Evolutionary conservation across 148 eudicot species (phyloP), one percentile per base, ranked within the genome.

Genomic region (Selenicereus undatus): DNA sequence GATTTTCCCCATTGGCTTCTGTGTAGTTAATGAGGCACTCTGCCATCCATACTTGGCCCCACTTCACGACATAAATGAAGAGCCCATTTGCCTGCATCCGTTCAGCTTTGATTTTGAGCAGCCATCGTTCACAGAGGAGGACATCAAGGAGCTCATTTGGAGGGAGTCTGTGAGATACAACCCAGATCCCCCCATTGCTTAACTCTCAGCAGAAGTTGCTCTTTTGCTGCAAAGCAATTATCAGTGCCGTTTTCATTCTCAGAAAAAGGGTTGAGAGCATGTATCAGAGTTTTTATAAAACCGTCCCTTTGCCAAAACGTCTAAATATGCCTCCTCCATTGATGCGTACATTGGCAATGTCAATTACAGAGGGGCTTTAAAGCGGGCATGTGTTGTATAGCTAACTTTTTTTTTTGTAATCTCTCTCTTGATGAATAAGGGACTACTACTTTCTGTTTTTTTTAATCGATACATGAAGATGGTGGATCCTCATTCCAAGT

Each of bases 31-130:
- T 1, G 93, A 87, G 81, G 97, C 98, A 22, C 89, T 93, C 12
- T 81, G 86, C 78, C 95, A 94, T 80, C 97, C 94, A 21, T 91
- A 90, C 83, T 82, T 94, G 88, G 91, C 92, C n/a, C 90, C 98
- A 52, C 91, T 91, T 72, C 98, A 94, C 21, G 92, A 90, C 80
- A 90, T 94, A 82, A 94, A 93, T 24, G 93, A 89, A 82, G 97
- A 93, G 81, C 97, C 98, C 5, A 89, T 91, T 78, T 94, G 94
- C 85, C 92, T 88, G 16, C 83, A 86, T 75, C 95, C 95, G 76
- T 94, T 94, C 89, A 87, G 80, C 82, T 93, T 93, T 75, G 98
- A 94, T 83, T 94, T 94, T 42, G 98, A 94, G 94, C 97, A 93
- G 89, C 97, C 97, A 22, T 90, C 95, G 1, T 88, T 88, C 89